These are phyloP conservation scores for Cyberlindnera japonica DNA, from an alignment of 805 yeast genomes.

Conservation along the genomic window DNA sequence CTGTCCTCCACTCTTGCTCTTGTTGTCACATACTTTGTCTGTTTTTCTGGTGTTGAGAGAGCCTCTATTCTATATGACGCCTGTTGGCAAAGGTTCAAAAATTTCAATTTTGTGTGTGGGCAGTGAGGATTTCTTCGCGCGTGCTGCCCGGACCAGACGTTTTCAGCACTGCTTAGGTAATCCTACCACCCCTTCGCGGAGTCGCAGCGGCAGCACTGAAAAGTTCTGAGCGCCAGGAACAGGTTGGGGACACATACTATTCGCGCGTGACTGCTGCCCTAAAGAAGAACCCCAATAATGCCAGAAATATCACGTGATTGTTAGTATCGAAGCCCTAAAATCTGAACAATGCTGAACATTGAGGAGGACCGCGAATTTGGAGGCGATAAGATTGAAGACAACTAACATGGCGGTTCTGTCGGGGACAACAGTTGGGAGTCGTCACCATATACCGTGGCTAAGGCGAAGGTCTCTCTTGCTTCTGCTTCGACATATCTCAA, in stretches of 20 bases:
- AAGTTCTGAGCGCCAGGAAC: not conserved
- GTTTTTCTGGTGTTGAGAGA: constrained; percentile 14
- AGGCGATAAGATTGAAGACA: not conserved
- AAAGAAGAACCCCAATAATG: not conserved
- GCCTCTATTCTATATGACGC: not conserved
- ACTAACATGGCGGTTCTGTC: no score
- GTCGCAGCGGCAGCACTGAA: not conserved
- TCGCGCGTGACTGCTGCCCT: constrained; percentile 7
- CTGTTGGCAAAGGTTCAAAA: constrained; percentile 19
- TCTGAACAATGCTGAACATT: not conserved
- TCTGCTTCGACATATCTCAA: no score
- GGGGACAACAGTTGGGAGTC: no score
- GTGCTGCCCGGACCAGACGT: constrained; percentile 12
- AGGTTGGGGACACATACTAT: constrained; percentile 7
- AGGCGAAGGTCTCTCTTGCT: no score
- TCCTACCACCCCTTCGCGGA: constrained; percentile 1
- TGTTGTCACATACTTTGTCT: constrained; percentile 27
- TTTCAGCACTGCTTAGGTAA: constrained; percentile 10
- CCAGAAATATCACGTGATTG: constrained; percentile 1
- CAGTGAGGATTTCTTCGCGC: constrained; percentile 14
- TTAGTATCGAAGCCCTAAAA: not conserved
- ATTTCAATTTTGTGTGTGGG: constrained; percentile 27
- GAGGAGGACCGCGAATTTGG: not conserved
- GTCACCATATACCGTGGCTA: no score
- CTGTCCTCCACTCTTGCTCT: constrained; percentile 3